Base-by-base conservation (phyloP, 2,329 filamentous ascomycete genomes). In the Aspergillus neoniger region DNA sequence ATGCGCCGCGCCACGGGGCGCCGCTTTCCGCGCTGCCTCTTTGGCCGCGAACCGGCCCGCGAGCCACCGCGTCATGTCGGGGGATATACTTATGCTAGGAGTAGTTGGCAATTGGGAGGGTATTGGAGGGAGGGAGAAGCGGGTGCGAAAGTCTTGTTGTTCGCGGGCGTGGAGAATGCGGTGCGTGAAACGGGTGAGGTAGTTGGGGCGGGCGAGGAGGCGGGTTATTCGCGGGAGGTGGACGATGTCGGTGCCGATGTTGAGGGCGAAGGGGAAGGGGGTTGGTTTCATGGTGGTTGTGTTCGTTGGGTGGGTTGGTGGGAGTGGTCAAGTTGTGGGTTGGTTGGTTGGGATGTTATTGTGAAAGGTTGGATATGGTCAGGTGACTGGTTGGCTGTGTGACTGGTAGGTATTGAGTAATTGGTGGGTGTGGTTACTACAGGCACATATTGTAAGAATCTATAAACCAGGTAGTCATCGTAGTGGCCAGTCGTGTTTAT, bases 171-270 rank as follows among this genome's bases (percentile, higher is more conserved):
- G 70, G 51, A 81, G 76, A 61, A 80, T 80, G 60, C 75, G 76
- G 58, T 66, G 71, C 21, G 71, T 74, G 69, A 79, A 77, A 64
- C 74, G 74, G 47, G 70, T 47, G 52, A 77, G 68, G 69, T 70
- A 69, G 59, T 77, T 79, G 41, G 77, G 72, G 25, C 78, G 72
- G 17, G 71, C 74, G 55, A 94, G 74, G 55, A 92, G 80, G 19
- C 75, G 73, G 62, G 80, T 77, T 61, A 96, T 86, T 58, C 92
- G 87, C 0, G 82, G 76, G 59, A 92, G 83, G 59, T 83, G 82
- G 74, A 91, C 92, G 59, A 96, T 89, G 72, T 96, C 92, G 51
- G 86, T 94, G 60, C 92, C 92, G 55, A 96, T 79, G 52, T 83
- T 82, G 14, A 94, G 71, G 1, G 86, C 80, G n/a, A 86, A 80